phyloP scores from a whole-genome alignment of 1,284 basidiomycete species.

The Ustilago sp. region DNA sequence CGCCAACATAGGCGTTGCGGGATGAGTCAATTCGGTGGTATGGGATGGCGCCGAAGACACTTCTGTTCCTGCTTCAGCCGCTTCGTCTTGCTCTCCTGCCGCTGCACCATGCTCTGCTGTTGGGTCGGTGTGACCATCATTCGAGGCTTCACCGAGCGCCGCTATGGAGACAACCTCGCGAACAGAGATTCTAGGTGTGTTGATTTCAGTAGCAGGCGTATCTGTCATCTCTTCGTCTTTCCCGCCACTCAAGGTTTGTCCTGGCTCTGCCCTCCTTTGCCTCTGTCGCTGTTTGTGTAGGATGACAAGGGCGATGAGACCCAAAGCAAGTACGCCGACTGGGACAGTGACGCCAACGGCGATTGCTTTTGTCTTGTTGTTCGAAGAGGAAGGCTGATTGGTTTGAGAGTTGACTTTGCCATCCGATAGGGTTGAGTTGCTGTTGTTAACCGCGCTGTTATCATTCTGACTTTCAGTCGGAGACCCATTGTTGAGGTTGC shows the following conservation, averaged over 20 bases:
- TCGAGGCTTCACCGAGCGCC: background rate
- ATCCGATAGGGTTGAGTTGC: background rate
- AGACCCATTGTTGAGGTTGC: background rate
- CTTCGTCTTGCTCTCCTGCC: background rate
- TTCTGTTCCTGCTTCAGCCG: conserved; percentile 4
- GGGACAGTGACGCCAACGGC: conserved; percentile 24
- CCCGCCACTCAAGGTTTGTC: background rate
- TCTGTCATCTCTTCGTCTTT: conserved; percentile 15
- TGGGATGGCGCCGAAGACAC: conserved; percentile 8
- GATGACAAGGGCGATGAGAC: conserved; percentile 12
- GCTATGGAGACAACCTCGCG: background rate
- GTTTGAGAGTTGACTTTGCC: background rate
- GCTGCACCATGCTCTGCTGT: background rate
- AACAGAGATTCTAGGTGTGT: background rate
- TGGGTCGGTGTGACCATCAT: background rate
- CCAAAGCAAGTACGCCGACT: conserved; percentile 23
- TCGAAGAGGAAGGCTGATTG: background rate
- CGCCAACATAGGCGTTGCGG: background rate
- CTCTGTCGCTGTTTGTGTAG: conserved; percentile 24
- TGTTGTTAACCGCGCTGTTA: background rate
- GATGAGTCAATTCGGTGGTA: background rate
- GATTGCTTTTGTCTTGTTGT: conserved; percentile 7
- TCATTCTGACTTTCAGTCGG: background rate
- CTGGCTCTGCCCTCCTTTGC: background rate
- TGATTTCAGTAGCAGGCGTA: background rate